Percentiles rank a stretch among this genome's conserved stretches.
Conservation (phyloP, 257 asterid genomes). For the Euphrasia confusa region DNA sequence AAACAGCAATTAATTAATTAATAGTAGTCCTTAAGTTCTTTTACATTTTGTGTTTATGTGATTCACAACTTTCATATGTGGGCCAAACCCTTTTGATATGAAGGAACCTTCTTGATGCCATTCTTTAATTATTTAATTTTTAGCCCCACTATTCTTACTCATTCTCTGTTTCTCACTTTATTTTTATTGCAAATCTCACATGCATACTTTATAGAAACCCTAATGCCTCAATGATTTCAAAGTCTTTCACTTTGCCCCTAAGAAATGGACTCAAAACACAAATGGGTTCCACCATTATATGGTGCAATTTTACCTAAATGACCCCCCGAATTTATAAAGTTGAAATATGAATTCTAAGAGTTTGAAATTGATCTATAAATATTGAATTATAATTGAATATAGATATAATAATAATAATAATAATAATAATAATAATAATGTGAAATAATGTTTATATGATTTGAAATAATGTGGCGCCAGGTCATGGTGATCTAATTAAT, state of each 20-base stretch:
- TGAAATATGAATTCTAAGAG: not conserved
- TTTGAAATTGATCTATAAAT: not conserved
- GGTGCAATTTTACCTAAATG: slow-evolving; percentile 7
- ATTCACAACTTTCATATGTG: slow-evolving; percentile 26
- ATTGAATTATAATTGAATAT: too few relatives aligned
- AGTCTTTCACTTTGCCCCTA: slow-evolving; percentile 36
- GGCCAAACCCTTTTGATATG: slow-evolving; percentile 26
- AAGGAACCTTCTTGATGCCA: slow-evolving; percentile 26
- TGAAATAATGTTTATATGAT: too few relatives aligned
- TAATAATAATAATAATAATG: too few relatives aligned
- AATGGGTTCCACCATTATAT: slow-evolving; percentile 22
- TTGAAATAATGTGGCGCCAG: too few relatives aligned
- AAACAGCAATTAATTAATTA: not conserved
- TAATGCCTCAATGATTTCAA: slow-evolving; percentile 48
- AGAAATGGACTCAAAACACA: slow-evolving; percentile 24
- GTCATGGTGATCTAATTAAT: too few relatives aligned
- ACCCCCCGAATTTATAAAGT: not conserved
- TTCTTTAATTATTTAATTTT: slow-evolving; percentile 15
- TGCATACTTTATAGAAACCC: slow-evolving; percentile 24
- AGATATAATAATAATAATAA: too few relatives aligned
- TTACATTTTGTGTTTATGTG: slow-evolving; percentile 15
- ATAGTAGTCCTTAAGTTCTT: not conserved
- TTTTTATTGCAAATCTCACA: slow-evolving; percentile 14
- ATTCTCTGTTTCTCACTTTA: not conserved
- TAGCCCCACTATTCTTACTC: slow-evolving; percentile 7